These are phyloP conservation scores for Alternaria tenuissima DNA, from an alignment of 2,329 filamentous ascomycete species.

Conservation along the genomic window DNA sequence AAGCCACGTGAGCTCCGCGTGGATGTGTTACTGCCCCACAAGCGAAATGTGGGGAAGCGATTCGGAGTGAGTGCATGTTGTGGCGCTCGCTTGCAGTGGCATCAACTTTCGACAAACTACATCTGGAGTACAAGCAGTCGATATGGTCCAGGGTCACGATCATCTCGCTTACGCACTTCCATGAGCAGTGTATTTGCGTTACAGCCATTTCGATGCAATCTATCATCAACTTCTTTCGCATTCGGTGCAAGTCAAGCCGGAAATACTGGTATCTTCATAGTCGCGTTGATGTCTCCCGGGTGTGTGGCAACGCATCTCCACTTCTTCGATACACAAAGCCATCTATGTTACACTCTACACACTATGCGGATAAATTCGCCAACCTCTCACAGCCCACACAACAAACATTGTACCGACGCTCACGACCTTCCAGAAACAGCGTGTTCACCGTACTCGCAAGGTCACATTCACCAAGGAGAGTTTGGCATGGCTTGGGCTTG, in stretches of 20 bases:
- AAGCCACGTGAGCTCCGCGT: slow-evolving; percentile 9
- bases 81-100: background rate
- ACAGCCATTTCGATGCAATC: background rate
- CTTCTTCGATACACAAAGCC: slow-evolving; percentile 25
- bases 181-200: background rate
- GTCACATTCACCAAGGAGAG: slow-evolving; percentile 13
- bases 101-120: background rate
- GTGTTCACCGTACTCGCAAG: slow-evolving; percentile 22
- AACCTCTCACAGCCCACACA: slow-evolving; percentile 30
- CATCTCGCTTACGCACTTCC: background rate
- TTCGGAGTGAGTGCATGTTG: slow-evolving; percentile 12
- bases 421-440: slow-evolving; percentile 33
- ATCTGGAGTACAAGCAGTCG: background rate
- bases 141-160: background rate
- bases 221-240: background rate
- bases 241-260: background rate
- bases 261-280: background rate
- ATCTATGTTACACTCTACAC: slow-evolving; percentile 36
- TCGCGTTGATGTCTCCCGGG: slow-evolving; percentile 1
- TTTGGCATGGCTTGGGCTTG: slow-evolving; percentile 20
- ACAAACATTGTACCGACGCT: slow-evolving; percentile 19
- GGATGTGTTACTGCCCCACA: slow-evolving; percentile 11
- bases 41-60: slow-evolving; percentile 17
- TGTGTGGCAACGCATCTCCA: slow-evolving; percentile 12
- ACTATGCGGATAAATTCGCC: slow-evolving; percentile 44